These are phyloP conservation scores for Puccinia horiana DNA, from an alignment of 1,284 basidiomycete genomes.

Conservation along the genomic window DNA sequence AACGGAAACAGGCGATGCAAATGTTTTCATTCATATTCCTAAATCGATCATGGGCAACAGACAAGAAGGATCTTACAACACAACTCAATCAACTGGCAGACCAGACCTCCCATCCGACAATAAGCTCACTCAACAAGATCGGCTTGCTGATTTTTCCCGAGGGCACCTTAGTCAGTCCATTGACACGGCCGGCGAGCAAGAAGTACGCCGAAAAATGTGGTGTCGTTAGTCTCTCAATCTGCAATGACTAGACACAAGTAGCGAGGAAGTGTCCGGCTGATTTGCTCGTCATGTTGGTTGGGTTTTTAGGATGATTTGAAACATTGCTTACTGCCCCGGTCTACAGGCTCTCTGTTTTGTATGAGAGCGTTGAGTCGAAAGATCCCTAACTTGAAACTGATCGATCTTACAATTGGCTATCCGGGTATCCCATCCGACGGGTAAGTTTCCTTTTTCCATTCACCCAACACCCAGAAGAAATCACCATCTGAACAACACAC, in stretches of 20 bases:
- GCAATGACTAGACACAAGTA: background rate
- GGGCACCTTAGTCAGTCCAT: slow-evolving; percentile 79
- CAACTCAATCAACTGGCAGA: slow-evolving; percentile 66
- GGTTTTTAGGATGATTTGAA: slow-evolving; percentile 70
- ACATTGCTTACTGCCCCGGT: slow-evolving; percentile 80
- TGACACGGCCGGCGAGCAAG: slow-evolving; percentile 78
- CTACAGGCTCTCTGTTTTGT: slow-evolving; percentile 84
- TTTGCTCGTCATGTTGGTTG: slow-evolving; percentile 16
- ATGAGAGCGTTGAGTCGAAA: slow-evolving; percentile 76
- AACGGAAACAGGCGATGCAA: slow-evolving; percentile 72
- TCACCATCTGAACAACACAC: background rate
- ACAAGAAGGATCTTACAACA: slow-evolving; percentile 68
- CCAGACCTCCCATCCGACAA: slow-evolving; percentile 16
- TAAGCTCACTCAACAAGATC: slow-evolving; percentile 67
- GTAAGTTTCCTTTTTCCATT: slow-evolving; percentile 54
- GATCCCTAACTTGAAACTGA: slow-evolving; percentile 73
- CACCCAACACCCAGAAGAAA: background rate
- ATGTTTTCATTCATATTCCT: slow-evolving; percentile 88
- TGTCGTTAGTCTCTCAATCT: slow-evolving; percentile 65
- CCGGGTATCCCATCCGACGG: slow-evolving; percentile 68
- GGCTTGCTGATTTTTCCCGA: slow-evolving; percentile 87
- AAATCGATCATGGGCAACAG: slow-evolving; percentile 80
- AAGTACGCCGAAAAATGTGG: slow-evolving; percentile 79
- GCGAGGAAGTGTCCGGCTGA: background rate
- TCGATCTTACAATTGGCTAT: slow-evolving; percentile 88